Evolutionary conservation across 208 protist genomes (phyloP).

Genomic region (Leishmania mexicana): DNA sequence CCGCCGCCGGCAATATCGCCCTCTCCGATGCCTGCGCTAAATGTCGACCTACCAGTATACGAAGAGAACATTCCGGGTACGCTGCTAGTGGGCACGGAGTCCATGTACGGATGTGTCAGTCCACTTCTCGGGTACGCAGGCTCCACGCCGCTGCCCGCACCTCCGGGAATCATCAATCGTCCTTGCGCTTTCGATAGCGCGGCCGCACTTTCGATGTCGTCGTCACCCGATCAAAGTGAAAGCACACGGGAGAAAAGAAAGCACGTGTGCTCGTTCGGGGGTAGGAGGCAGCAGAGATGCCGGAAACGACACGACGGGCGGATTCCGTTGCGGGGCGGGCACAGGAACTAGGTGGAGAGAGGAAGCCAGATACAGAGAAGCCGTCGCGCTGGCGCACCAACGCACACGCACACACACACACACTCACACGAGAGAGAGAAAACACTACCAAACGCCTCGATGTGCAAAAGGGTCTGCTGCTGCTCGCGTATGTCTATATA

Average conservation of each 20-base stretch:
- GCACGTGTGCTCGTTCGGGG: background rate
- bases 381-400: background rate
- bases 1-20: background rate
- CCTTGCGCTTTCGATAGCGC: background rate
- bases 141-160: slow-evolving; percentile 6
- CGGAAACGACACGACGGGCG: background rate
- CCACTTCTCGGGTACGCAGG: slow-evolving; percentile 1
- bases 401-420: background rate
- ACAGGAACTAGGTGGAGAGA: background rate
- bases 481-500: background rate
- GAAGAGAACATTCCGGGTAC: slow-evolving; percentile 1
- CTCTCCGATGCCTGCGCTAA: background rate
- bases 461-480: background rate
- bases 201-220: background rate
- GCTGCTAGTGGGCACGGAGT: slow-evolving; percentile 7
- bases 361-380: background rate
- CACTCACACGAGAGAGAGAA: background rate
- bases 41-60: background rate
- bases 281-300: background rate
- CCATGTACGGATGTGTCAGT: slow-evolving; percentile 16
- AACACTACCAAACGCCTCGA: background rate
- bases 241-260: background rate
- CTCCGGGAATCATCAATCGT: slow-evolving; percentile 15
- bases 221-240: background rate
- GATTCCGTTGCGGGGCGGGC: background rate